Evolutionary conservation across 2,329 filamentous ascomycete species (phyloP), one percentile per base, ranked within the genome.

Genomic region (Bipolaris sorokiniana): DNA sequence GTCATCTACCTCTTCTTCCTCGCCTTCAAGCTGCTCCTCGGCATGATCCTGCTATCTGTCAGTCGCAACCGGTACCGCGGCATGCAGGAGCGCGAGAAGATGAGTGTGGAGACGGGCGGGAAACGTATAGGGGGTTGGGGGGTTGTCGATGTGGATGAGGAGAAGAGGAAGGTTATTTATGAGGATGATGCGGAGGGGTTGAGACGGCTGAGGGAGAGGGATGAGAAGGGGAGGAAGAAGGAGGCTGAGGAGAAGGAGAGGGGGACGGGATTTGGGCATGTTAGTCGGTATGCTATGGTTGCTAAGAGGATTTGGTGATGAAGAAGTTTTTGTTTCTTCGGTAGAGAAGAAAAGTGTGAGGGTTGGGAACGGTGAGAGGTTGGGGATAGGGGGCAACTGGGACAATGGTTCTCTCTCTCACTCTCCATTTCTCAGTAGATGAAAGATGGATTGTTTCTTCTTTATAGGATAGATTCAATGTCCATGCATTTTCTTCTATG

Each of bases 221-320:
- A 87, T 62, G 87, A 88, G 59, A 85, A 86, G 69, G 81, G 85
- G 66, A 84, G 83, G 6, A 85, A 84, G 59, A 85, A 86, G 62
- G 87, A 84, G 64, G 83, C 82, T 22, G 78, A 75, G 57, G 78
- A 82, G 34, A 79, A 79, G 50, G 83, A 83, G 48, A 52, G 70
- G 59, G 74, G 76, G 53, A 83, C 85, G 50, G 86, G 85, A 73
- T 86, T 86, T 77, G 90, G 83, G 70, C 86, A 79, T 73, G 91
- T 87, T 61, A 86, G 83, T 66, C 84, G 95, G 68, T 99, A 97
- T 79, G 92, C 92, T 73, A 97, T 98, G 95, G 89, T 92, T 67
- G 91, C 92, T 0, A 98, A 97, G 83, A 85, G 95, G 73, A 99
- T 99, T 68, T 99, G 95, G 95, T 98, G 78, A 69, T 46, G 7